Evolutionary conservation across 1,139 yeast genomes (phyloP), one percentile per base, ranked within the genome.

Genomic region (Yamadazyma diddensiae): DNA sequence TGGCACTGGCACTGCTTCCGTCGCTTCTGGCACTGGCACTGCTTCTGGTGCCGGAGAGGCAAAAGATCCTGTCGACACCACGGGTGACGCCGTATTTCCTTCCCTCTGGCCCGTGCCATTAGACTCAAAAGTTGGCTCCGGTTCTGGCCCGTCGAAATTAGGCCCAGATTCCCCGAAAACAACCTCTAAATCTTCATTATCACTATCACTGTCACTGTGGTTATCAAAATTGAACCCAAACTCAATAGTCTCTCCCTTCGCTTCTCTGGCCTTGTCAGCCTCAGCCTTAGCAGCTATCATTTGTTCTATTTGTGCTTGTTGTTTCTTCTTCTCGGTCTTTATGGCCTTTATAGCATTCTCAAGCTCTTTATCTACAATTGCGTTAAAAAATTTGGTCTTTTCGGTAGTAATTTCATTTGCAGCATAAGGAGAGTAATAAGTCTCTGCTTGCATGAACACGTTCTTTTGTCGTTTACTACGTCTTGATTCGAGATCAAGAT

Each of bases 381-480:
- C 42, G n/a, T 50, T 41, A 31, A 67, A 60, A 21, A 47, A 45
- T 4, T 46, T 36, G 16, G 49, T 45, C 4, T 57, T 47, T 15
- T 60, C 64, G 2, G 45, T 37, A 0, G 65, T 58, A 16, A 52
- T 50, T 26, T 45, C 35, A 6, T 42, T 30, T 1, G 45, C 37
- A 5, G 71, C 65, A 39, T 62, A 67, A 0, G 73, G 71, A 2
- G 72, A 59, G 31, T 53, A 63, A 11, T 64, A 55, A 22, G 49
- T 47, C 41, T 74, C 79, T 4, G 77, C 75, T 21, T 72, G 62
- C 49, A 75, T 55, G 39, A 54, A 62, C 3, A 65, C 51, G 33
- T 75, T 73, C 6, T 57, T 41, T 6, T 51, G 48, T 17, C 62
- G 52, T 31, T 39, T 47, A 18, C 43, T 53, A 28, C 46, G 47